Percentiles rank a stretch among this genome's conserved stretches.
Evolutionary conservation across 257 asterid genomes (phyloP).

Genomic region (Solanum rostratum): DNA sequence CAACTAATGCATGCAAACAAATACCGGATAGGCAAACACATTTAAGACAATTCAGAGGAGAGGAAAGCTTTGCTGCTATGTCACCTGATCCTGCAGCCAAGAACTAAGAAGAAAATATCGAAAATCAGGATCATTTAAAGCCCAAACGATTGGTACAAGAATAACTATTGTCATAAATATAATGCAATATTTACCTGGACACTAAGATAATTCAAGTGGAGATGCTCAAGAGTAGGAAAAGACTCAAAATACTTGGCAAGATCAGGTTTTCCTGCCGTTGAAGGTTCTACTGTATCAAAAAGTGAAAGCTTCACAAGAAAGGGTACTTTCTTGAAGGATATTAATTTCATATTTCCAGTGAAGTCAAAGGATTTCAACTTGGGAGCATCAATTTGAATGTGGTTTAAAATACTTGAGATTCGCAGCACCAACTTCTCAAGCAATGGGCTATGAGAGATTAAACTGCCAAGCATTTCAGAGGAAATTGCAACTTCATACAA

Average conservation of each 20-base stretch:
- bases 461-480: fast-evolving
- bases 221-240: conserved; percentile 3
- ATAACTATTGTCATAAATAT: too few relatives aligned
- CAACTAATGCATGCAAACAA: neutral
- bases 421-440: neutral
- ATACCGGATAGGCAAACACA: neutral
- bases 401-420: neutral
- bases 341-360: neutral
- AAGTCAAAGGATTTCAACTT: neutral
- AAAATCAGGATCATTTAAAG: neutral
- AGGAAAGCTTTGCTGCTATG: neutral
- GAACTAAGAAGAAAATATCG: neutral
- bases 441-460: neutral
- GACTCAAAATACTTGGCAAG: neutral
- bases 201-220: neutral
- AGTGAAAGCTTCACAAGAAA: neutral
- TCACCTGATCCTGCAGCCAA: neutral
- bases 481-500: neutral
- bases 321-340: neutral
- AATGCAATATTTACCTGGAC: neutral
- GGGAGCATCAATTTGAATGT: neutral
- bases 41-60: neutral
- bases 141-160: too few relatives aligned
- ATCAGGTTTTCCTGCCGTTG: neutral
- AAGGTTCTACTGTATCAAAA: neutral